Evolutionary conservation across 306 rosid genomes (phyloP).

Genomic region (Senna tora): DNA sequence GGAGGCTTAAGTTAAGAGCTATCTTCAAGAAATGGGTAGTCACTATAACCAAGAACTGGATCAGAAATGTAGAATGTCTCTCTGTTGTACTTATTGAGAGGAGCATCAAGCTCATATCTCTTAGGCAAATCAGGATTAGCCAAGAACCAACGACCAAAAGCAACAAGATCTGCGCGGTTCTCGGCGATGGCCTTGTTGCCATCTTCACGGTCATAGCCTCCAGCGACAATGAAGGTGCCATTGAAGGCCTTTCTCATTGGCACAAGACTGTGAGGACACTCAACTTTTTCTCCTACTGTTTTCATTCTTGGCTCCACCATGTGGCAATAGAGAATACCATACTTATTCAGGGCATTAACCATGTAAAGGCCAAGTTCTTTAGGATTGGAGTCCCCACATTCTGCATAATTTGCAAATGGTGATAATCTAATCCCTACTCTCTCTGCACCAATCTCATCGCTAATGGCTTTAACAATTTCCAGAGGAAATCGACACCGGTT

Average conservation of each 20-base stretch:
- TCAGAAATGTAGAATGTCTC: constrained; percentile 54
- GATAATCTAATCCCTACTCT: constrained; percentile 69
- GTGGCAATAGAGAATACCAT: constrained; percentile 59
- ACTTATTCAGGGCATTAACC: constrained; percentile 54
- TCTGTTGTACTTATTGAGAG: constrained; percentile 60
- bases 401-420: constrained; percentile 56
- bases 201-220: constrained; percentile 56
- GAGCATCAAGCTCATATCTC: constrained; percentile 61
- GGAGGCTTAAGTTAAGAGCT: not conserved
- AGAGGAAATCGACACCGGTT: constrained; percentile 62
- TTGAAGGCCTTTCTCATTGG: constrained; percentile 70
- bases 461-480: constrained; percentile 59
- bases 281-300: constrained; percentile 19
- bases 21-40: constrained; percentile 64
- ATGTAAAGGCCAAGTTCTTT: constrained; percentile 50
- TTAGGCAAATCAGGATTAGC: constrained; percentile 77
- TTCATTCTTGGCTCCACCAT: constrained; percentile 72
- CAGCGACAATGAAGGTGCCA: constrained; percentile 59
- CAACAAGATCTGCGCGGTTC: constrained; percentile 44
- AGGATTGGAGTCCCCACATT: constrained; percentile 61
- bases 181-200: constrained; percentile 58
- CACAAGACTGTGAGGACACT: constrained; percentile 39
- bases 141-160: constrained; percentile 41
- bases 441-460: constrained; percentile 59
- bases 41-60: constrained; percentile 64